A percentile compares a stretch with the other conserved stretches of the same genome.
phyloP scores from a whole-genome alignment of 805 yeast species.

The Saccharomycopsis synnaedendra region DNA sequence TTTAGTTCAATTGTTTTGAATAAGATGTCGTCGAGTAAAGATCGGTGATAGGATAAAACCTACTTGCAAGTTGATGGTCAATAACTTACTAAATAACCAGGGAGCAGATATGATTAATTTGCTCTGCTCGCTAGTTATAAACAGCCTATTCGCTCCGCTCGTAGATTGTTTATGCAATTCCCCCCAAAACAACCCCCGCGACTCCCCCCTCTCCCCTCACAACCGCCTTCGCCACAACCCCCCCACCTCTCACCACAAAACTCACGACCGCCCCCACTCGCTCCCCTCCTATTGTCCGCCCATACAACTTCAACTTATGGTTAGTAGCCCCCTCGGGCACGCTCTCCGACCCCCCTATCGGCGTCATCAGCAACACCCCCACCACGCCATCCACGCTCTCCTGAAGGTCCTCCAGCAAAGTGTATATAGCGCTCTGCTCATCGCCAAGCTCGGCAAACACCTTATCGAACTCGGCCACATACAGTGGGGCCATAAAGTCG shows the following conservation, averaged over 20 bases:
- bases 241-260: constrained; percentile 31
- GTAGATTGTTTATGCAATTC: too few relatives aligned
- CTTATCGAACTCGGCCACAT: constrained; percentile 62
- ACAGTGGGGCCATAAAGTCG: constrained; percentile 71
- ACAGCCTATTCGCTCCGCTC: too few relatives aligned
- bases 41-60: too few relatives aligned
- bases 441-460: constrained; percentile 57
- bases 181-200: too few relatives aligned
- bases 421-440: constrained; percentile 58
- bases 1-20: too few relatives aligned
- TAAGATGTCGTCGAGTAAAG: too few relatives aligned
- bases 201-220: constrained; percentile 26
- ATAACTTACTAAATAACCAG: too few relatives aligned
- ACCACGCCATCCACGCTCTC: constrained; percentile 48
- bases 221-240: constrained; percentile 33
- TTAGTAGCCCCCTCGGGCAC: constrained; percentile 37
- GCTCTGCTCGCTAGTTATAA: too few relatives aligned
- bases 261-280: constrained; percentile 31
- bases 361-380: constrained; percentile 45
- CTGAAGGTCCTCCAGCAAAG: constrained; percentile 38
- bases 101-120: too few relatives aligned
- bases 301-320: constrained; percentile 73
- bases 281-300: constrained; percentile 52
- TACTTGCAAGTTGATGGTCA: too few relatives aligned
- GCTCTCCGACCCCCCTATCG: constrained; percentile 63